Conservation (phyloP, 2,329 filamentous ascomycete species). For the Fusarium annulatum region DNA sequence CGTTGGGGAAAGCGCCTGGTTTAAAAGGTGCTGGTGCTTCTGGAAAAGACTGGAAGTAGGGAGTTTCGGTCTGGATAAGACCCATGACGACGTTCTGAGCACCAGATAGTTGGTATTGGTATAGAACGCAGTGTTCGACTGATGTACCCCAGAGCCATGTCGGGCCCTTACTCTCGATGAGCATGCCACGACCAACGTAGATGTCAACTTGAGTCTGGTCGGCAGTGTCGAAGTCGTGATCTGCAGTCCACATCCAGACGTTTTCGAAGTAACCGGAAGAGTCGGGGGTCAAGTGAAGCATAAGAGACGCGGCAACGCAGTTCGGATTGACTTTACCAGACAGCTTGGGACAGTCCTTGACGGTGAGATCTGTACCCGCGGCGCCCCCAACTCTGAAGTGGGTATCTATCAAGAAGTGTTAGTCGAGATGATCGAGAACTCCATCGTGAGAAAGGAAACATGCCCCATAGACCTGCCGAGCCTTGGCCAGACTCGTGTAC, state of each 20-base stretch:
- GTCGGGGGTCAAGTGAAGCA: constrained; percentile 58
- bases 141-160: constrained; percentile 47
- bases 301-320: constrained; percentile 69
- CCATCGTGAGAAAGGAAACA: rapidly evolving
- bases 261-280: constrained; percentile 63
- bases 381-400: constrained; percentile 59
- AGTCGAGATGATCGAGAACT: background rate
- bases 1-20: constrained; percentile 9
- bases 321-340: constrained; percentile 51
- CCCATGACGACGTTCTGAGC: constrained; percentile 60
- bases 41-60: constrained; percentile 37
- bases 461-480: constrained; percentile 63
- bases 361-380: constrained; percentile 26
- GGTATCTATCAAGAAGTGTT: constrained; percentile 48
- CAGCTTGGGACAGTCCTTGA: constrained; percentile 37
- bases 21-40: constrained; percentile 25
- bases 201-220: constrained; percentile 46
- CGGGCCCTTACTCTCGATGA: constrained; percentile 47
- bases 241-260: constrained; percentile 74
- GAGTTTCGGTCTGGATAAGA: constrained; percentile 56
- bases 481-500: constrained; percentile 54
- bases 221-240: constrained; percentile 64
- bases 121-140: constrained; percentile 50
- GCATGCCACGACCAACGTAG: constrained; percentile 51
- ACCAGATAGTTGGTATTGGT: constrained; percentile 60